These are phyloP conservation scores for Agaricus sinodeliciosus DNA, from an alignment of 768 basidiomycete species.

Conservation along the genomic window DNA sequence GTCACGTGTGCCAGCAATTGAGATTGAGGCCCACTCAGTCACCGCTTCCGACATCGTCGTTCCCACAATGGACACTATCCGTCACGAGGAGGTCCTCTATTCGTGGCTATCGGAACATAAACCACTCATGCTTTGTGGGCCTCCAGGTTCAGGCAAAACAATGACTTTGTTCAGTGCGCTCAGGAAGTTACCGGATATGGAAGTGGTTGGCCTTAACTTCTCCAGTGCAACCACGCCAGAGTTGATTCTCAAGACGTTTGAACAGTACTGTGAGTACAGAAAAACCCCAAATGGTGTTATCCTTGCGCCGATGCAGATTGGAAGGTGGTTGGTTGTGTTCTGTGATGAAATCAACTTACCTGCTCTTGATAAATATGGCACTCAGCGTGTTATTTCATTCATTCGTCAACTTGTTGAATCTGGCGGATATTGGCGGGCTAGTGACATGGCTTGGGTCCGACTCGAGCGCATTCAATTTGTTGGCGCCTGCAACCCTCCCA, in stretches of 20 bases:
- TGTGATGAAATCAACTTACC: slow-evolving; percentile 99
- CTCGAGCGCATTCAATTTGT: slow-evolving; percentile 99
- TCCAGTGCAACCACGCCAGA: slow-evolving; percentile 98
- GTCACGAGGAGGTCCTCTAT: slow-evolving; percentile 97
- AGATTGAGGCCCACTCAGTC: slow-evolving; percentile 94
- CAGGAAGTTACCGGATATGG: slow-evolving; percentile 96
- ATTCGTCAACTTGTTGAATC: slow-evolving; percentile 93
- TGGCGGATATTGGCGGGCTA: slow-evolving; percentile 90
- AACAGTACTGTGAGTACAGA: slow-evolving; percentile 98
- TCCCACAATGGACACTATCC: slow-evolving; percentile 96
- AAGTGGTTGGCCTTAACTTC: slow-evolving; percentile 98
- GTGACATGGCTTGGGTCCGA: slow-evolving; percentile 95
- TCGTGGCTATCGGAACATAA: slow-evolving; percentile 99
- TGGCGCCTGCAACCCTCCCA: slow-evolving; percentile 98
- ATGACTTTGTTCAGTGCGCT: slow-evolving; percentile 99
- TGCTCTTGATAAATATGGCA: slow-evolving; percentile 95
- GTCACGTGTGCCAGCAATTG: slow-evolving; percentile 85
- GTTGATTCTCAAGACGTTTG: slow-evolving; percentile 97
- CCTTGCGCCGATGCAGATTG: slow-evolving; percentile 89
- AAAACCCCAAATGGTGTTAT: slow-evolving; percentile 99
- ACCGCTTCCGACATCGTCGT: slow-evolving; percentile 96
- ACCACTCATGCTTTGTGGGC: slow-evolving; percentile 95
- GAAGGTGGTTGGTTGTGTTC: slow-evolving; percentile 98
- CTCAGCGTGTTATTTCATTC: slow-evolving; percentile 97
- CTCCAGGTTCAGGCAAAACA: slow-evolving; percentile 99